Evolutionary conservation across 116 monocot species (phyloP).

Genomic region (Dioscorea cayenensis): DNA sequence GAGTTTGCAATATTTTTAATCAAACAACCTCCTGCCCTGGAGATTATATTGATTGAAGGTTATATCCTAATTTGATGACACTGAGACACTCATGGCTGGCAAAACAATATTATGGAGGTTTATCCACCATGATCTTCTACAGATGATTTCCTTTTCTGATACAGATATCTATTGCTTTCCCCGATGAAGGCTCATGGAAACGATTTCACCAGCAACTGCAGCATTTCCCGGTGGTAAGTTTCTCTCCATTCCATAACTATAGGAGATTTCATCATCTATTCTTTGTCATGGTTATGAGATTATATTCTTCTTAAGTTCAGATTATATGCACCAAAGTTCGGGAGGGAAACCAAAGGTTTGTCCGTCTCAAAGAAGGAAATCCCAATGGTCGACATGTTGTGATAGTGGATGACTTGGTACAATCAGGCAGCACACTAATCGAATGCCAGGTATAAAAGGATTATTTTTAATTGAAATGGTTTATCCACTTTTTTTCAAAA

Average conservation of each 20-base stretch:
- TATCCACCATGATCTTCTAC: not conserved
- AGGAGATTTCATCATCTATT: not conserved
- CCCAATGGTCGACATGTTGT: constrained; percentile 93
- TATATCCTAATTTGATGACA: not conserved
- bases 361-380: constrained; percentile 94
- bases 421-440: constrained; percentile 88
- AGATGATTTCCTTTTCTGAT: constrained; percentile 2
- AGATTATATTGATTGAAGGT: too few relatives aligned
- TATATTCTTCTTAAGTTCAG: constrained; percentile 21
- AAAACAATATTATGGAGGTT: too few relatives aligned
- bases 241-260: not conserved
- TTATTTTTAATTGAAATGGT: too few relatives aligned
- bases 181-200: constrained; percentile 97
- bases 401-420: constrained; percentile 98
- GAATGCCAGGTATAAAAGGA: constrained; percentile 76
- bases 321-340: constrained; percentile 96
- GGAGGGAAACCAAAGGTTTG: constrained; percentile 78
- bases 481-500: too few relatives aligned
- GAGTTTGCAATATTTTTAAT: too few relatives aligned
- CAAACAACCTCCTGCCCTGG: too few relatives aligned
- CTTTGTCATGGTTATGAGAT: not conserved
- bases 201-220: constrained; percentile 93
- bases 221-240: constrained; percentile 84
- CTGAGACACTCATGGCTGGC: not conserved
- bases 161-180: constrained; percentile 97